phyloP scores from a whole-genome alignment of 2,329 filamentous ascomycete genomes.

The Chrysosporium queenslandicum region DNA sequence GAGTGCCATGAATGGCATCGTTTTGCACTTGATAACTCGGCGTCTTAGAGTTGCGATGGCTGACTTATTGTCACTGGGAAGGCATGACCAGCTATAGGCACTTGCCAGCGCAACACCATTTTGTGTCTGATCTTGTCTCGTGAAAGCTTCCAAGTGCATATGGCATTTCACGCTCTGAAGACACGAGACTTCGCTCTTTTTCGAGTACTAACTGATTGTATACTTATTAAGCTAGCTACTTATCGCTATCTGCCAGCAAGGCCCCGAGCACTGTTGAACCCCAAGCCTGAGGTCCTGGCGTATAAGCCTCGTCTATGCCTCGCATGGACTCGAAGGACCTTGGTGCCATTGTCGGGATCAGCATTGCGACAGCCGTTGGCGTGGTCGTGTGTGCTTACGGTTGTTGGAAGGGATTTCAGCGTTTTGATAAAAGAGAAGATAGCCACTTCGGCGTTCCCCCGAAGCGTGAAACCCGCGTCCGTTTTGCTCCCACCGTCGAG shows the following conservation, averaged over 20 bases:
- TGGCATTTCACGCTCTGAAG: background rate
- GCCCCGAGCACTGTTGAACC: background rate
- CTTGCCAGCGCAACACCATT: background rate
- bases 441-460: background rate
- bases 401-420: slow-evolving; percentile 6
- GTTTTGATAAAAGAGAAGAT: background rate
- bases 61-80: background rate
- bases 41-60: background rate
- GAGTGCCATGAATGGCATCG: too few species aligned
- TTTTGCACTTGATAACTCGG: background rate
- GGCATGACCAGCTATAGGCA: background rate
- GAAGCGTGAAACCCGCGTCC: slow-evolving; percentile 1
- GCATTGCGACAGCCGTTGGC: background rate
- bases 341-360: background rate
- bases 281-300: background rate
- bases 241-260: background rate
- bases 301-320: background rate
- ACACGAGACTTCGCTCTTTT: background rate
- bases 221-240: too few species aligned
- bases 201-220: background rate
- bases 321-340: slow-evolving; percentile 9
- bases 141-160: background rate
- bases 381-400: background rate
- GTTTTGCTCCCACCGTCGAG: slow-evolving; percentile 13
- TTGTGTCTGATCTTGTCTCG: background rate